phyloP scores from a whole-genome alignment of 306 rosid species.

The Quercus cerris region DNA sequence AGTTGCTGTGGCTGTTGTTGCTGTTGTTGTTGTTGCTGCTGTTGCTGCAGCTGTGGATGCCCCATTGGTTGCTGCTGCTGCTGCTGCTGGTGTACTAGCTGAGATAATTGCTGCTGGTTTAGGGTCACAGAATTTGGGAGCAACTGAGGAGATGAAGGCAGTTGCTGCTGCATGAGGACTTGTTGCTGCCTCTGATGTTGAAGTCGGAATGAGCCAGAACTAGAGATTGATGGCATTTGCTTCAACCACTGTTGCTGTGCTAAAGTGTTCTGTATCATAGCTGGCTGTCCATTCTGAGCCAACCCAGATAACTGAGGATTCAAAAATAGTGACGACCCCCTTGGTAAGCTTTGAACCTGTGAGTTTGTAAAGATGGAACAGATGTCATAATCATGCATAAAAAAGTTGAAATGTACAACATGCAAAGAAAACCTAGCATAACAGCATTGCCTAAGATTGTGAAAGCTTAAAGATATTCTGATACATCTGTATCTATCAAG shows the following conservation, averaged over 20 bases:
- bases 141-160: slow-evolving; percentile 73
- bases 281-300: slow-evolving; percentile 88
- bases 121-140: slow-evolving; percentile 57
- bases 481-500: neutral
- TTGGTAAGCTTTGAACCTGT: slow-evolving; percentile 79
- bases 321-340: slow-evolving; percentile 76
- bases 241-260: slow-evolving; percentile 86
- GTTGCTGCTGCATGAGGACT: slow-evolving; percentile 61
- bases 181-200: slow-evolving; percentile 69
- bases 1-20: slow-evolving; percentile 43
- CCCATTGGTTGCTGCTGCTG: slow-evolving; percentile 39
- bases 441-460: neutral
- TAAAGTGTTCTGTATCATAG: slow-evolving; percentile 61
- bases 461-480: neutral
- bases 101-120: slow-evolving; percentile 72
- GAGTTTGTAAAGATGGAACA: slow-evolving; percentile 6
- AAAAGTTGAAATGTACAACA: neutral
- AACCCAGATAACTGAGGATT: slow-evolving; percentile 73
- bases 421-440: neutral
- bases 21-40: slow-evolving; percentile 47
- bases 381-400: neutral
- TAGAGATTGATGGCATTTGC: slow-evolving; percentile 73
- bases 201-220: slow-evolving; percentile 62
- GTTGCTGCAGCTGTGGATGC: slow-evolving; percentile 38
- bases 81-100: slow-evolving; percentile 72